Base-by-base conservation (phyloP, 1,284 basidiomycete species). In the Rhodotorula mucilaginosa region DNA sequence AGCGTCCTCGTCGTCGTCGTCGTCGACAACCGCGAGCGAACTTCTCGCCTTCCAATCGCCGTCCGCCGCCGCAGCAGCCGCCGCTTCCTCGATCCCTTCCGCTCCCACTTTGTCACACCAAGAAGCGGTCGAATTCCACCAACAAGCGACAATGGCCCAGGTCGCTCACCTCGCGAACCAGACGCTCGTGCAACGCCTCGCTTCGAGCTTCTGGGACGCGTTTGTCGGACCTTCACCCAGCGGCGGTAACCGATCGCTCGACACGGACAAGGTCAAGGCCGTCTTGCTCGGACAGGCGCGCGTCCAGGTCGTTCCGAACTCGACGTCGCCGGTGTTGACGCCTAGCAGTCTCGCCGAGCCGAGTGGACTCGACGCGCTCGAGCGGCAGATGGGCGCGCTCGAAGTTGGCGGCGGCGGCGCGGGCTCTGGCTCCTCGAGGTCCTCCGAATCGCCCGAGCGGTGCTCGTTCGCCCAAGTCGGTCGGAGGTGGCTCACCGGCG, bases 131-230 rank as follows among this genome's bases (percentile, higher is more conserved):
- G 49, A 49, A 13, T 23, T 52, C 18, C 48, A 51, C 44, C n/a
- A 47, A 29, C 61, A 60, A 39, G 34, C 62, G 46, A 47, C 64
- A 8, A 46, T 58, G 10, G 65, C 73, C 23, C 61, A 34, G 21
- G 74, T 79, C 29, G 80, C 78, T 6, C 63, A 72, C 18, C 70
- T 79, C 46, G 81, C 82, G 6, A 64, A 74, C 34, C 77, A 78
- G 65, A 82, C 83, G 64, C 81, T 84, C 65, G 78, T 83, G 13
- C 74, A 78, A 21, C 80, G 80, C 58, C 77, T 84, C 61, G 77
- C 81, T 2, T 76, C 77, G 6, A 81, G 82, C 3, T 83, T 84
- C 80, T 79, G 81, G 75, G 80, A 81, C 15, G 83, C 83, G 6
- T 84, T 84, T 70, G 69, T 80, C 3, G 77, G 74, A 10, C 26